phyloP scores from a whole-genome alignment of 352 stramenopile species.

The Pythium phragmiticola region DNA sequence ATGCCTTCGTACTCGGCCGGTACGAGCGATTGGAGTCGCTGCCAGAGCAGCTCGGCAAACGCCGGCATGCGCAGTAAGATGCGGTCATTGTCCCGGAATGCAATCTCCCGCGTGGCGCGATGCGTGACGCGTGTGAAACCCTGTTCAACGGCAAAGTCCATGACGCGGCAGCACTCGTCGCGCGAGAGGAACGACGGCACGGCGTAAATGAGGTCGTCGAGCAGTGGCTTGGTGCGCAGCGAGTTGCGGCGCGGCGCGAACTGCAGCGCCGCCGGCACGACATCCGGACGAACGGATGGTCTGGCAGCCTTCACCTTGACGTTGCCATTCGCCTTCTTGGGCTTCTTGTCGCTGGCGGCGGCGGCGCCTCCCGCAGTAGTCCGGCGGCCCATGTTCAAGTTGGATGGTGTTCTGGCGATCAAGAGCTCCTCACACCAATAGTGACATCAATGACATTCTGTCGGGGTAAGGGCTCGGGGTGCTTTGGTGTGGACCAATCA shows the following conservation, averaged over 20 bases:
- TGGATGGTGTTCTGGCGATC: neutral
- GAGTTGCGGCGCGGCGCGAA: conserved; percentile 41
- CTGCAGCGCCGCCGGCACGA: conserved; percentile 39
- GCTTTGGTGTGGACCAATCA: conserved; percentile 20
- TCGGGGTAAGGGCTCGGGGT: neutral
- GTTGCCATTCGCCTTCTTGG: conserved; percentile 6
- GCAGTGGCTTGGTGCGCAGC: conserved; percentile 38
- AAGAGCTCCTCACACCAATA: neutral
- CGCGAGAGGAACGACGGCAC: conserved; percentile 63
- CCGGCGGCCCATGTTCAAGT: conserved; percentile 10
- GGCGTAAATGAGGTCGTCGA: conserved; percentile 65
- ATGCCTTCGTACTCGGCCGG: conserved; percentile 59
- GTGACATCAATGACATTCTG: conserved; percentile 1
- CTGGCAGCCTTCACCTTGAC: neutral
- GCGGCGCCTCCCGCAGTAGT: too few species aligned
- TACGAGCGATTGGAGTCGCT: conserved; percentile 54
- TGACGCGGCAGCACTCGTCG: conserved; percentile 57
- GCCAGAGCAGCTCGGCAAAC: conserved; percentile 70
- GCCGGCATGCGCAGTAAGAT: conserved; percentile 58
- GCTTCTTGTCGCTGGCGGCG: conserved; percentile 7
- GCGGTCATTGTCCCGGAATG: conserved; percentile 78
- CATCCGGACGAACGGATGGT: neutral
- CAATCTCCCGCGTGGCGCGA: conserved; percentile 56
- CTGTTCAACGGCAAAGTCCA: conserved; percentile 51
- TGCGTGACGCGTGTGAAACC: conserved; percentile 74